Evolutionary conservation across 1,284 basidiomycete species (phyloP).

Genomic region (Tilletiopsis washingtonensis): DNA sequence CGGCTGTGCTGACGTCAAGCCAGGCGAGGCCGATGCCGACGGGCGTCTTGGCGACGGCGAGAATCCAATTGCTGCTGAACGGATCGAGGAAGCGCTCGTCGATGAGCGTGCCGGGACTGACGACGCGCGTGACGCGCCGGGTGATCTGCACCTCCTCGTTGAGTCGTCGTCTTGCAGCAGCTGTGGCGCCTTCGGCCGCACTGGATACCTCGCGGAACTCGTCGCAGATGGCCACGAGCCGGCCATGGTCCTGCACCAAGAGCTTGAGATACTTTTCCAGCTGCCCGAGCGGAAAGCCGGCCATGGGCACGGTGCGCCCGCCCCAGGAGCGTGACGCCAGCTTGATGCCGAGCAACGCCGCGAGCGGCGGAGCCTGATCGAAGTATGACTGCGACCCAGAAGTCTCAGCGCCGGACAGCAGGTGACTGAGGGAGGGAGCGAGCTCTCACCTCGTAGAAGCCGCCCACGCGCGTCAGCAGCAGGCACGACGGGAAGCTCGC

Average conservation of each 20-base stretch:
- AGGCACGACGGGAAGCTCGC: constrained; percentile 34
- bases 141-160: constrained; percentile 15
- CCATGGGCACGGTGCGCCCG: constrained; percentile 36
- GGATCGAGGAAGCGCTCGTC: constrained; percentile 45
- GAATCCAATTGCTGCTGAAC: constrained; percentile 40
- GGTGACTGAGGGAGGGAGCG: no score
- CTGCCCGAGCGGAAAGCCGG: constrained; percentile 41
- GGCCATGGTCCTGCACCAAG: constrained; percentile 35
- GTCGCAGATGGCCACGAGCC: constrained; percentile 42
- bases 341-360: constrained; percentile 34
- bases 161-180: not conserved
- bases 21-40: constrained; percentile 29
- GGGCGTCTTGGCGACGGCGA: constrained; percentile 10
- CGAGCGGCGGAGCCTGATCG: constrained; percentile 33
- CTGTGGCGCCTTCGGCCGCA: not conserved
- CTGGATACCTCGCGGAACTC: constrained; percentile 20
- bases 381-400: constrained; percentile 37
- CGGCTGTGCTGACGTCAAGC: constrained; percentile 45
- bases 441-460: constrained; percentile 36
- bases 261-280: constrained; percentile 45
- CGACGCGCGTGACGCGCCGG: constrained; percentile 36
- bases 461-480: constrained; percentile 42
- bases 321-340: constrained; percentile 34
- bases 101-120: constrained; percentile 41
- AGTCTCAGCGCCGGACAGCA: no score